These are phyloP conservation scores for Ascochyta fabae DNA, from an alignment of 2,329 filamentous ascomycete species.

Conservation along the genomic window DNA sequence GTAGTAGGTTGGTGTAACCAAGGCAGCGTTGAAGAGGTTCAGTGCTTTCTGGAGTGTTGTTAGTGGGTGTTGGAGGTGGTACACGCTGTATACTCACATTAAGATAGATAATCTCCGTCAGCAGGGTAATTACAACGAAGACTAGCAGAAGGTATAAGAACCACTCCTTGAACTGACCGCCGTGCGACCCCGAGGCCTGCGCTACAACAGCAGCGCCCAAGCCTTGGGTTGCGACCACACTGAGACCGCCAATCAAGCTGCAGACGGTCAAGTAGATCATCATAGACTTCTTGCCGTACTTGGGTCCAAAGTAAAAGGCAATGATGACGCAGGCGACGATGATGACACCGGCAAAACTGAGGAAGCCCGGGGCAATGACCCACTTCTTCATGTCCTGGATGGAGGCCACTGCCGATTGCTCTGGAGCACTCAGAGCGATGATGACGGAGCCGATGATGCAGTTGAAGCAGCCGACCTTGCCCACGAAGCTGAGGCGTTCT, in stretches of 20 bases:
- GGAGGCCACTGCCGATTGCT: conserved; percentile 80
- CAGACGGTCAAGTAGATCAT: conserved; percentile 96
- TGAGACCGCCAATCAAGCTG: conserved; percentile 91
- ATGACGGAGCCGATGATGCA: conserved; percentile 93
- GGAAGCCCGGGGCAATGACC: conserved; percentile 84
- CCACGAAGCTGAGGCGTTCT: conserved; percentile 91
- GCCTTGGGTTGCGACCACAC: conserved; percentile 93
- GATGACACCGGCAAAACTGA: conserved; percentile 83
- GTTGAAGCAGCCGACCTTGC: conserved; percentile 93
- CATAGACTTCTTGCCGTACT: conserved; percentile 97
- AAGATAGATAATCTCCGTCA: conserved; percentile 93
- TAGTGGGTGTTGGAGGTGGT: conserved; percentile 27
- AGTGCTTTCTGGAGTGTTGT: conserved; percentile 82
- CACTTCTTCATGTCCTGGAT: conserved; percentile 93
- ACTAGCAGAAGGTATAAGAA: conserved; percentile 91
- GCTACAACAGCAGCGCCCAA: conserved; percentile 89
- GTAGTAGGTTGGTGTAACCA: conserved; percentile 98
- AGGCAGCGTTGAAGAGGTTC: conserved; percentile 93
- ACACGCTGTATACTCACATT: conserved; percentile 70
- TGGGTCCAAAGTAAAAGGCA: conserved; percentile 81
- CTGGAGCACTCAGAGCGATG: conserved; percentile 91
- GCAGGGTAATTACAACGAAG: conserved; percentile 85
- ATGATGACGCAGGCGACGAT: conserved; percentile 74
- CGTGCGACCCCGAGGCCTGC: conserved; percentile 73
- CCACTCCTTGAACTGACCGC: conserved; percentile 93